phyloP scores from a whole-genome alignment of 164 flowering plant genomes.

The Magnolia officinalis region DNA sequence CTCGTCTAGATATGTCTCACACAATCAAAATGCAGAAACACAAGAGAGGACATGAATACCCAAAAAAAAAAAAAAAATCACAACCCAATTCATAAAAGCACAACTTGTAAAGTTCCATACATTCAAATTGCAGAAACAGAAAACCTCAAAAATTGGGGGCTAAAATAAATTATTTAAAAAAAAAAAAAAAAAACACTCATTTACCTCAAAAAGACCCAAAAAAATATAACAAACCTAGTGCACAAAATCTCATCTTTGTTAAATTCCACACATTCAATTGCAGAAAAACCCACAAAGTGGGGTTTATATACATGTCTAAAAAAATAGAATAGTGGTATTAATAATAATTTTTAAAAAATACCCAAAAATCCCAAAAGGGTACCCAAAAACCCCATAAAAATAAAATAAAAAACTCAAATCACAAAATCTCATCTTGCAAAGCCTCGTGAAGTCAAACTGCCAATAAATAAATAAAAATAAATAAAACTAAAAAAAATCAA shows the following conservation, averaged over 20 bases:
- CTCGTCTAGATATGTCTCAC: conserved; percentile 7
- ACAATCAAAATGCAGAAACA: neutral
- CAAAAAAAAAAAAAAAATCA: neutral
- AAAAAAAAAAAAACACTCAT: neutral
- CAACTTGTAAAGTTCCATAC: neutral
- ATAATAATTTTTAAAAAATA: too few relatives aligned
- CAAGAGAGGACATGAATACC: neutral
- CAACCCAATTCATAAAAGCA: neutral
- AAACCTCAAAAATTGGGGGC: neutral
- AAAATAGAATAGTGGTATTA: too few relatives aligned
- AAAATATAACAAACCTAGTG: neutral
- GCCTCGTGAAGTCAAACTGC: too few relatives aligned
- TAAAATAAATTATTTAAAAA: too few relatives aligned
- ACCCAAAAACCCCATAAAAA: too few relatives aligned
- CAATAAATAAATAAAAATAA: neutral
- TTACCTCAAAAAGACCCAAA: neutral
- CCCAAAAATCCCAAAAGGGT: too few relatives aligned
- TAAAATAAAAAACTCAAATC: too few relatives aligned
- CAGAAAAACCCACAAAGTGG: neutral
- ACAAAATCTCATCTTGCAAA: too few relatives aligned
- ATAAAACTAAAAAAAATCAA: neutral
- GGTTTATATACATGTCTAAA: too few relatives aligned
- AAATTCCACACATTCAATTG: neutral
- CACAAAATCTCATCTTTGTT: neutral
- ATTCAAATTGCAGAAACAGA: neutral